phyloP scores from a whole-genome alignment of 257 asterid genomes.

The Hygrophila difformis region DNA sequence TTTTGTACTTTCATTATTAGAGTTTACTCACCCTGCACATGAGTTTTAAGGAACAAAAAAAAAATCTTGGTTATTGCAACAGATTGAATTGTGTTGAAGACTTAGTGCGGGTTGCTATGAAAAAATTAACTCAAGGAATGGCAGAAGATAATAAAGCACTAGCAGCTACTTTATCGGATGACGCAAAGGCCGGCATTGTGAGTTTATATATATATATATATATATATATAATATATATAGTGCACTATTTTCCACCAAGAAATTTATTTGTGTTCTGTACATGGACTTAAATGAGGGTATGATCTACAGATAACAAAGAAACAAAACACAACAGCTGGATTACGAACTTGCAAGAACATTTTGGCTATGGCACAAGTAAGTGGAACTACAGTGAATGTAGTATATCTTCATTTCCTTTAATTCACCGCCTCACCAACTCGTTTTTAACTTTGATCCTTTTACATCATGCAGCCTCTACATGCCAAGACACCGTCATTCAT shows the following conservation, averaged over 20 bases:
- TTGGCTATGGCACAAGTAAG: conserved; percentile 77
- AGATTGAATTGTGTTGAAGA: conserved; percentile 82
- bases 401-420: conserved; percentile 7
- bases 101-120: conserved; percentile 58
- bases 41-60: neutral
- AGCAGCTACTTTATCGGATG: conserved; percentile 68
- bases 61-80: conserved; percentile 14
- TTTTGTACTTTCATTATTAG: conserved; percentile 2
- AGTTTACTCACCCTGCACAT: neutral
- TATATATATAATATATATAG: conserved; percentile 8
- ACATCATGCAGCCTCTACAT: conserved; percentile 57
- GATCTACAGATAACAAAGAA: conserved; percentile 60
- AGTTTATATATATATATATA: too few relatives aligned
- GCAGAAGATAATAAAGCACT: conserved; percentile 57
- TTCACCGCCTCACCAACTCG: conserved; percentile 12
- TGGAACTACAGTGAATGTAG: conserved; percentile 1
- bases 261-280: conserved; percentile 7
- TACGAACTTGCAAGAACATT: conserved; percentile 82
- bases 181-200: conserved; percentile 70
- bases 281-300: conserved; percentile 8
- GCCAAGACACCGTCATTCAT: conserved; percentile 75
- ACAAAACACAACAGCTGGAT: conserved; percentile 64
- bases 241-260: conserved; percentile 5
- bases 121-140: conserved; percentile 70
- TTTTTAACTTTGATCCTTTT: neutral